Base-by-base conservation (phyloP, 371 early-diverging fungal genomes). In the Rhizopus microsporus region DNA sequence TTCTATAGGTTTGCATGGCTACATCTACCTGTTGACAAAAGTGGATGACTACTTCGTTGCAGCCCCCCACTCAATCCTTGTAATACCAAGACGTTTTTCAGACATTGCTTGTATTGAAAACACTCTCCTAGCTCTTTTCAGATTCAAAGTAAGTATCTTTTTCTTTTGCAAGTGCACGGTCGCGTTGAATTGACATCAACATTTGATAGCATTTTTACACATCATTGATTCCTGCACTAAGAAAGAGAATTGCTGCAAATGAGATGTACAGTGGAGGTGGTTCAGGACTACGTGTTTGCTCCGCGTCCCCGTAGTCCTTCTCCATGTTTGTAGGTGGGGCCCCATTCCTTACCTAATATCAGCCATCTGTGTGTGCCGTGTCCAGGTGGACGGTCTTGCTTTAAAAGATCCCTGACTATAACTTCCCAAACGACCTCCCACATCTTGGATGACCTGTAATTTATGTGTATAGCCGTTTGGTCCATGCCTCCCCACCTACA, bases 11-110 rank as follows among this genome's bases (percentile, higher is more conserved):
- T 51, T 51, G 37, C 43, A 55, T 16, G 56, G 46, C 56, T 55
- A 55, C 37, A 55, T 55, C 12, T 47, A 47, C 34, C 44, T 44
- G 17, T 33, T 56, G 42, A 38, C 48, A 13, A 47, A 56, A 38
- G 39, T 47, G 45, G 47, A 56, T 56, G 34, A 56, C 37, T 47
- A 38, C 47, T 47, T 55, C 46, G 43, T 17, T 55, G 38, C 56
- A 31, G 38, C 47, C 32, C 33, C 34, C 33, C 34, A 44, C 16
- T 46, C 45, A 44, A 44, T 44, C 10, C 34, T 56, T 34, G 47
- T 58, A 38, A 57, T 57, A 57, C 57, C 57, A 32, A 57, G 51
- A 57, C 40, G 57, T 51, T 57, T 51, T 33, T 30, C 57, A 32
- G 57, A 50, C 51, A 50, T 57, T 51, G 44, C 35, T 42, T 15